Evolutionary conservation across 2,329 filamentous ascomycete species (phyloP).

Genomic region (Uncinocarpus reesii): DNA sequence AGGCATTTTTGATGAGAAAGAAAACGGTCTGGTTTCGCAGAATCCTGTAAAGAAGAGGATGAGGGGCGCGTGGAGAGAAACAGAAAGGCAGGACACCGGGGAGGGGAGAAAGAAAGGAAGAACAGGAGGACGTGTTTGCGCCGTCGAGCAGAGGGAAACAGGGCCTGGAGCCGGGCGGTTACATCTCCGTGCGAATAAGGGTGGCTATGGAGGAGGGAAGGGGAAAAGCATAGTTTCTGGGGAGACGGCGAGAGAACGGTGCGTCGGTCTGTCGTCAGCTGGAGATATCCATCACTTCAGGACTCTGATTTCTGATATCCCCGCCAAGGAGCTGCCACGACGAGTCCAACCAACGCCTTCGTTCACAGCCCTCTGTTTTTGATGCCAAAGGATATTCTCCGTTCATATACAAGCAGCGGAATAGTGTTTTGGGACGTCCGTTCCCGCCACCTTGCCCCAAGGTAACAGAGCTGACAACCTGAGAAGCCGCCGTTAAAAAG

Average conservation of each 20-base stretch:
- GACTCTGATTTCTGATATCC: not conserved
- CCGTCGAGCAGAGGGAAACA: not conserved
- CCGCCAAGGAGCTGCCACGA: conserved; percentile 1
- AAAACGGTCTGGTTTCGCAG: too few species aligned
- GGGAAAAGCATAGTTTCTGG: not conserved
- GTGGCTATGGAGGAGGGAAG: not conserved
- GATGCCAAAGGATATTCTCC: not conserved
- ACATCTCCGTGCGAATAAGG: not conserved
- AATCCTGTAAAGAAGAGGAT: too few species aligned
- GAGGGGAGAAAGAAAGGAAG: not conserved
- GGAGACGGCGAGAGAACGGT: not conserved
- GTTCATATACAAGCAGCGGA: not conserved
- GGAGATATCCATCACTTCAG: not conserved
- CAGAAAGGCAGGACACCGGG: not conserved
- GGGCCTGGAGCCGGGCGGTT: not conserved
- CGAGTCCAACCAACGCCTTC: not conserved
- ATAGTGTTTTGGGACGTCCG: too few species aligned
- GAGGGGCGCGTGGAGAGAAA: not conserved
- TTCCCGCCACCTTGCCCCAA: too few species aligned
- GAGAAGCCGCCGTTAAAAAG: too few species aligned
- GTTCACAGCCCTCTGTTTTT: too few species aligned
- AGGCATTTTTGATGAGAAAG: conserved; percentile 4
- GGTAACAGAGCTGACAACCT: too few species aligned
- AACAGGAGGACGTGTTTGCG: not conserved
- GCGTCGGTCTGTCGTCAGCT: not conserved